phyloP scores from a whole-genome alignment of 2,329 filamentous ascomycete genomes.

The Aspergillus neoniger region DNA sequence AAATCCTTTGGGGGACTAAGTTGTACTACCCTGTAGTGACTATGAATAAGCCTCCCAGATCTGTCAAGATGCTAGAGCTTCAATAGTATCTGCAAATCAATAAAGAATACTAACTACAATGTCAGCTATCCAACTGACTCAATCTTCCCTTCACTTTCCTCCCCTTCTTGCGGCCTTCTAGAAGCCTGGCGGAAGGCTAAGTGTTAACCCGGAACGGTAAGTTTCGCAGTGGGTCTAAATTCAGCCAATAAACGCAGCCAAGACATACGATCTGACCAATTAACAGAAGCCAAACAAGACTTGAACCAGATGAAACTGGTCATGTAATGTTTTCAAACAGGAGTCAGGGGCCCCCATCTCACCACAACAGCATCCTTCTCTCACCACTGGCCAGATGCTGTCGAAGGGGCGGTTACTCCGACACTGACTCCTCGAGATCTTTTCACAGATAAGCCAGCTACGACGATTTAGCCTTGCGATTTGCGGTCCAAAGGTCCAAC shows the following conservation, averaged over 20 bases:
- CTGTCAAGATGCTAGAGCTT: too few species aligned
- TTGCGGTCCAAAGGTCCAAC: not conserved
- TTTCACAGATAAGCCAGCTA: not conserved
- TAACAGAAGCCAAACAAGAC: not conserved
- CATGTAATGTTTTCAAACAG: conserved; percentile 10
- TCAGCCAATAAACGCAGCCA: not conserved
- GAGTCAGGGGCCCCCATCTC: not conserved
- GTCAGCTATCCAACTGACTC: not conserved
- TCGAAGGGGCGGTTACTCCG: not conserved
- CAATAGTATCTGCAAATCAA: too few species aligned
- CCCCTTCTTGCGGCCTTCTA: not conserved
- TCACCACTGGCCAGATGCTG: not conserved
- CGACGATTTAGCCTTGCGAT: not conserved
- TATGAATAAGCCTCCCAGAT: too few species aligned
- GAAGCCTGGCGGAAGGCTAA: not conserved
- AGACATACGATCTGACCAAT: conserved; percentile 3
- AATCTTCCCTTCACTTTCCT: not conserved
- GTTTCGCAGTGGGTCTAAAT: not conserved
- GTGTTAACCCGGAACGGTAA: conserved; percentile 6
- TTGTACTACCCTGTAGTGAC: too few species aligned
- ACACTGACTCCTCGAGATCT: not conserved
- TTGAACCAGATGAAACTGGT: conserved; percentile 12
- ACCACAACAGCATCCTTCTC: not conserved
- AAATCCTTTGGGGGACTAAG: too few species aligned
- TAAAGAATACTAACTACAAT: too few species aligned